Conservation (phyloP, 805 yeast species). For the Hanseniaspora clermontiae region DNA sequence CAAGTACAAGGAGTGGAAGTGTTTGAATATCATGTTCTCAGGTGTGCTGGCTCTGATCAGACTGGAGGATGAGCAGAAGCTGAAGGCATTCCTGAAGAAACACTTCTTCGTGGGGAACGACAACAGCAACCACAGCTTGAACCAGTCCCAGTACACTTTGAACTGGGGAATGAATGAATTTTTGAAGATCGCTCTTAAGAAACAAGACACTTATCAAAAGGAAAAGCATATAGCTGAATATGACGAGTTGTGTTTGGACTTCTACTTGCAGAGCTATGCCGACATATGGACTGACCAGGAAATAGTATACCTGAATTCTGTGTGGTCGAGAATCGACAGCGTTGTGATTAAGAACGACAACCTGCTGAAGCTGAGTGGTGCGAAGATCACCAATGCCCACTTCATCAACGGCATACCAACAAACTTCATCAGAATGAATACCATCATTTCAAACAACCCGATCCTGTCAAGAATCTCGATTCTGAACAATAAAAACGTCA, state of each 20-base stretch:
- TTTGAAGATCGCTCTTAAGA: constrained; percentile 1
- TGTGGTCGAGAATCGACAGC: constrained; percentile 1
- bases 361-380: not conserved
- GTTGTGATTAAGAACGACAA: not conserved
- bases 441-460: constrained; percentile 2
- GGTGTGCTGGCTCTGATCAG: not conserved
- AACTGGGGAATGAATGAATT: constrained; percentile 3
- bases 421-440: constrained; percentile 52
- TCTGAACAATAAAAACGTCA: not conserved
- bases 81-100: constrained; percentile 4
- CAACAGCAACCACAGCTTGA: not conserved
- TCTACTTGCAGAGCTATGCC: constrained; percentile 6
- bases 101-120: constrained; percentile 6
- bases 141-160: constrained; percentile 4
- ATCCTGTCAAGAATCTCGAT: not conserved
- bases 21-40: constrained; percentile 43
- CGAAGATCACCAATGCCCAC: constrained; percentile 17
- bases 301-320: not conserved
- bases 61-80: not conserved
- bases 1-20: constrained; percentile 52
- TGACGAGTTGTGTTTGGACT: not conserved
- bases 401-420: constrained; percentile 34
- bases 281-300: not conserved
- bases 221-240: not conserved
- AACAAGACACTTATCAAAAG: not conserved